Evolutionary conservation across 345 rosid genomes (phyloP), one percentile per base, ranked within the genome.

Genomic region (Clarkia xantiana): DNA sequence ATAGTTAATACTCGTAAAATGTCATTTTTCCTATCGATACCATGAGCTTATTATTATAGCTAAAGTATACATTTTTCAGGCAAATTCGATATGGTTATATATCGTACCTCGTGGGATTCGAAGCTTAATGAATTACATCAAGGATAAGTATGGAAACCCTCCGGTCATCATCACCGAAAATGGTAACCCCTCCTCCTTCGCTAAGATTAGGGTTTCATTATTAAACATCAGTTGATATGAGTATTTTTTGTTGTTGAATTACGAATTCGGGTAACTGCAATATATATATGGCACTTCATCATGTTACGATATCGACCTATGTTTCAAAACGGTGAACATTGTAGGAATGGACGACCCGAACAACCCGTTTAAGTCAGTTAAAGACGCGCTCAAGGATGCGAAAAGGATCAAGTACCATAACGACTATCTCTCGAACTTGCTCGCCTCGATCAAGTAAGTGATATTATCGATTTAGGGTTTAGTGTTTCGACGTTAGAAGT

Each of bases 331-430:
- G 13, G 13, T 50, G 42, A n/a, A 44, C 13, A 56, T 52, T 56
- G n/a, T 75, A 91, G 98, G 98, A 50, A 83, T 86, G 91, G 98
- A 91, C 51, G 98, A 91, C 53, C 55, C 89, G 25, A 86, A 84
- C 62, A 66, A 10, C 36, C 42, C 18, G 13, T 42, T 80, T 3
- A 85, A 22, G 15, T 18, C 84, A 44, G 44, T 63, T 7, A 70
- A 81, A 70, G 68, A 72, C 17, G 86, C 94, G 54, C 61, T 83
- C 9, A 81, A 81, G 61, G 98, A 91, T 61, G 55, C 55, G 49
- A 91, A 86, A 53, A 78, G 98, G 70, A 78, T 91, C 75, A 78
- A 34, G 60, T 91, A 77, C 70, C 94, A 77, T 56, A 67, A 76
- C 45, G 94, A 78, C 66, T 91, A 91, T 67, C 77, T 91, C 11